These are phyloP conservation scores for Penicillium diatomitis DNA, from an alignment of 495 filamentous ascomycete species.

Conservation along the genomic window DNA sequence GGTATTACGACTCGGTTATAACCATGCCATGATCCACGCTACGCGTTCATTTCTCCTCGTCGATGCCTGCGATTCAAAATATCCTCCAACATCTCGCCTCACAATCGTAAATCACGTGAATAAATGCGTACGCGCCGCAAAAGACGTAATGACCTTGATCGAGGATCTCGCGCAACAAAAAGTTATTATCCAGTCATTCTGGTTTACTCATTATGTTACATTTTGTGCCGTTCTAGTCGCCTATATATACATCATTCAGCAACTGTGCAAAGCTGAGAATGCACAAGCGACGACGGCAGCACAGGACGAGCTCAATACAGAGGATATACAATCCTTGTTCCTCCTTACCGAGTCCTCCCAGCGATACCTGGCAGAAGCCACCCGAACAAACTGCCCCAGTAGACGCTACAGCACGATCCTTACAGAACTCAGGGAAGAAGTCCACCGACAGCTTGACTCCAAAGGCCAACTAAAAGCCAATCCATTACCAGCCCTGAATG, in stretches of 20 bases:
- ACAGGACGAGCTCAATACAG: slow-evolving; percentile 9
- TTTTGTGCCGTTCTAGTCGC: slow-evolving; percentile 47
- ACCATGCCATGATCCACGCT: slow-evolving; percentile 45
- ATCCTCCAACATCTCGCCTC: too few species aligned
- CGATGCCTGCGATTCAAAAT: slow-evolving; percentile 38
- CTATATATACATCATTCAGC: slow-evolving; percentile 48
- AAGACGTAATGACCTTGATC: slow-evolving; percentile 29
- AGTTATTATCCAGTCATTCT: slow-evolving; percentile 32
- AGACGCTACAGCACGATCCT: slow-evolving; percentile 44
- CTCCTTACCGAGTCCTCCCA: slow-evolving; percentile 37
- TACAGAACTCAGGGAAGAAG: slow-evolving; percentile 36
- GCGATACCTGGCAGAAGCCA: slow-evolving; percentile 40
- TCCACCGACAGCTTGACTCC: slow-evolving; percentile 29
- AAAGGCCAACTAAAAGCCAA: slow-evolving; percentile 3
- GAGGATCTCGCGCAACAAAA: slow-evolving; percentile 31
- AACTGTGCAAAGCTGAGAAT: slow-evolving; percentile 22
- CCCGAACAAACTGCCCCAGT: slow-evolving; percentile 41
- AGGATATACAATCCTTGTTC: slow-evolving; percentile 25
- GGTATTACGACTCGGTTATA: slow-evolving; percentile 44
- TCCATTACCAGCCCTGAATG: not conserved
- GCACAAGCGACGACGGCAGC: slow-evolving; percentile 11
- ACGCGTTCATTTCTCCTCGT: slow-evolving; percentile 48
- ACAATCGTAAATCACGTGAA: slow-evolving; percentile 14
- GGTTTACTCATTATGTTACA: slow-evolving; percentile 48
- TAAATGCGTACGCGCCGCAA: slow-evolving; percentile 38